Evolutionary conservation across 2,329 filamentous ascomycete genomes (phyloP).

Genomic region (Metarhizium rileyi): DNA sequence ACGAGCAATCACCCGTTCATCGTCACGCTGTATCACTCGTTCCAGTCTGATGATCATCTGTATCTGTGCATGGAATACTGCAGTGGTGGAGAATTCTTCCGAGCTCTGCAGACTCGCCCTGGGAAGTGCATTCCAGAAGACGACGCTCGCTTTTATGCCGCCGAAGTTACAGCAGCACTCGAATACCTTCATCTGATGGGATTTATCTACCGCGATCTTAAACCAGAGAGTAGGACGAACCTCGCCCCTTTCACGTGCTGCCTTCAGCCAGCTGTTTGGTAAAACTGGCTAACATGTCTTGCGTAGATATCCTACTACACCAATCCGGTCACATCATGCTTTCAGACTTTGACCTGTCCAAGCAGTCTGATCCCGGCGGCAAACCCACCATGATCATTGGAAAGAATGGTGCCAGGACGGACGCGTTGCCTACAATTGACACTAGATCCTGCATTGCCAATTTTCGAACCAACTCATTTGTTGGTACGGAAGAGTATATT

Average conservation of each 20-base stretch:
- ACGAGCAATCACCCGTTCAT: conserved; percentile 99
- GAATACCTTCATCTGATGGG: conserved; percentile 98
- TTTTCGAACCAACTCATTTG: conserved; percentile 97
- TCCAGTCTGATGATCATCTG: conserved; percentile 96
- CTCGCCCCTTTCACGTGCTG: neutral
- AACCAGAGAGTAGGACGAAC: conserved; percentile 83
- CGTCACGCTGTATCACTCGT: conserved; percentile 95
- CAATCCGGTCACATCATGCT: conserved; percentile 99
- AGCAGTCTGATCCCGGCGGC: conserved; percentile 92
- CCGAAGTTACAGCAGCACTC: conserved; percentile 89
- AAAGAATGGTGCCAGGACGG: conserved; percentile 77
- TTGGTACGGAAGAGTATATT: conserved; percentile 98
- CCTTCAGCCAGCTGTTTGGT: neutral
- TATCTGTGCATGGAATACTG: conserved; percentile 99
- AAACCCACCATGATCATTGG: conserved; percentile 97
- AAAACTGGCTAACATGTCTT: neutral
- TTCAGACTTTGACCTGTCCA: conserved; percentile 96
- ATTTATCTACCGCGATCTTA: conserved; percentile 96
- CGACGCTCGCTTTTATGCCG: conserved; percentile 92
- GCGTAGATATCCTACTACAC: conserved; percentile 82
- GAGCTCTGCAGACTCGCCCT: conserved; percentile 87
- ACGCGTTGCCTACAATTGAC: conserved; percentile 89
- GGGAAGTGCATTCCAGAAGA: conserved; percentile 97
- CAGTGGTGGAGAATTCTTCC: conserved; percentile 96
- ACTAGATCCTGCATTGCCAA: conserved; percentile 97